phyloP scores from a whole-genome alignment of 257 asterid species.

The Cynanchum wilfordii region DNA sequence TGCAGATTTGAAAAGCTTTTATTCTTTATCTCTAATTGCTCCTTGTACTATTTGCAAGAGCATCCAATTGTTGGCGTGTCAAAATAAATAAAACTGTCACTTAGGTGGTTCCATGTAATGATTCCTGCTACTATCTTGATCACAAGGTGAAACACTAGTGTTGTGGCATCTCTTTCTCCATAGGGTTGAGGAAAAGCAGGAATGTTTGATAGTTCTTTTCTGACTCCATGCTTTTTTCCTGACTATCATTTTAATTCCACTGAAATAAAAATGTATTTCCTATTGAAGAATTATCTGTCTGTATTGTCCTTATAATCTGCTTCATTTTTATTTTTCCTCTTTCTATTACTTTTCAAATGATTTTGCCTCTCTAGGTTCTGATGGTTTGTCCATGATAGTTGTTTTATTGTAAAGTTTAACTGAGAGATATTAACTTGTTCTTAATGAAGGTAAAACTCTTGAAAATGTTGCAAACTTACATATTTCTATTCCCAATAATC shows the following conservation, averaged over 20 bases:
- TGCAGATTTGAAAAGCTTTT: slow-evolving; percentile 14
- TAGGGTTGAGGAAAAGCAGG: neutral
- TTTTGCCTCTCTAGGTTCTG: neutral
- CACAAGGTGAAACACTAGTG: neutral
- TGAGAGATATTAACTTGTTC: neutral
- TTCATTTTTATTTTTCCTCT: neutral
- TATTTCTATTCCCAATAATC: neutral
- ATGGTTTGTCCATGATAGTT: neutral
- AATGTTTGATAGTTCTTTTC: neutral
- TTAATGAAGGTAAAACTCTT: neutral
- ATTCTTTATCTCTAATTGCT: neutral
- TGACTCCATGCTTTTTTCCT: neutral
- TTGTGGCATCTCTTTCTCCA: neutral
- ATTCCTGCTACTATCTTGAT: neutral
- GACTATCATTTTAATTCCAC: neutral
- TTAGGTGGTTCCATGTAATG: neutral
- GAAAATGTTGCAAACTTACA: neutral
- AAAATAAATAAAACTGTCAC: too few species aligned
- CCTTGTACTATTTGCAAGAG: neutral
- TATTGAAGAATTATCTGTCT: neutral
- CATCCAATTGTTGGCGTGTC: neutral
- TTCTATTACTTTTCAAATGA: neutral
- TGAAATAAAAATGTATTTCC: neutral
- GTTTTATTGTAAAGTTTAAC: neutral
- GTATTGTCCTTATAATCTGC: neutral